phyloP scores from a whole-genome alignment of 2,329 filamentous ascomycete species.

The Trichophaea hybrida region DNA sequence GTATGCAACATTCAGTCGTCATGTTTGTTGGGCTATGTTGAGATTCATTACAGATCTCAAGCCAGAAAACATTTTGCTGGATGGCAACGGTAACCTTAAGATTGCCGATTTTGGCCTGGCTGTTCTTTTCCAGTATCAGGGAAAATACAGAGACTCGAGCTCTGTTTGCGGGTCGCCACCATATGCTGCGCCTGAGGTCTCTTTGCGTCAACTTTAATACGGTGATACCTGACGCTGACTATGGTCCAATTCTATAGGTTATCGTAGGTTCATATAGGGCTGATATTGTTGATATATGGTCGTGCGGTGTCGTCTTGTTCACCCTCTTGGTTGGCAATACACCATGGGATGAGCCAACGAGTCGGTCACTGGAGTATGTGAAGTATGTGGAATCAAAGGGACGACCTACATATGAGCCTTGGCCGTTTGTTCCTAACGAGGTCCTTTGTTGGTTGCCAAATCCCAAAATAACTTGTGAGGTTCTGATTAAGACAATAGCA shows the following conservation, averaged over 20 bases:
- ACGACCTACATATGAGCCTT: conserved; percentile 71
- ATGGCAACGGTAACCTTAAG: conserved; percentile 72
- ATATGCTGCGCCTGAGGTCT: conserved; percentile 90
- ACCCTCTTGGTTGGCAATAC: conserved; percentile 92
- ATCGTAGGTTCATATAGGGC: conserved; percentile 38
- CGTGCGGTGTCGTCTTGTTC: conserved; percentile 93
- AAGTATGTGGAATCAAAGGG: conserved; percentile 71
- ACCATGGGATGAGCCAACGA: conserved; percentile 87
- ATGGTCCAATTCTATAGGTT: conserved; percentile 5
- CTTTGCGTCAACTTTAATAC: background rate
- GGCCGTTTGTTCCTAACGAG: conserved; percentile 60
- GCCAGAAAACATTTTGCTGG: conserved; percentile 89
- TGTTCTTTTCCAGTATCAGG: conserved; percentile 81
- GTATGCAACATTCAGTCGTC: conserved; percentile 6
- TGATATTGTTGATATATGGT: conserved; percentile 87
- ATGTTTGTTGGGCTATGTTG: background rate
- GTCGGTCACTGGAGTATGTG: conserved; percentile 74
- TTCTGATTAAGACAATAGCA: conserved; percentile 30
- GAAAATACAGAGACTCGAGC: conserved; percentile 62
- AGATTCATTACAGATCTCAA: conserved; percentile 47
- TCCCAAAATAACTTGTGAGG: background rate
- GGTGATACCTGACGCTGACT: too few species aligned
- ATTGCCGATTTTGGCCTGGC: conserved; percentile 94
- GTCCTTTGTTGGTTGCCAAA: conserved; percentile 41
- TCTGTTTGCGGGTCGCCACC: conserved; percentile 93